Conservation (phyloP, 192 early-diverging fungal genomes). For the Coemansia javaensis region DNA sequence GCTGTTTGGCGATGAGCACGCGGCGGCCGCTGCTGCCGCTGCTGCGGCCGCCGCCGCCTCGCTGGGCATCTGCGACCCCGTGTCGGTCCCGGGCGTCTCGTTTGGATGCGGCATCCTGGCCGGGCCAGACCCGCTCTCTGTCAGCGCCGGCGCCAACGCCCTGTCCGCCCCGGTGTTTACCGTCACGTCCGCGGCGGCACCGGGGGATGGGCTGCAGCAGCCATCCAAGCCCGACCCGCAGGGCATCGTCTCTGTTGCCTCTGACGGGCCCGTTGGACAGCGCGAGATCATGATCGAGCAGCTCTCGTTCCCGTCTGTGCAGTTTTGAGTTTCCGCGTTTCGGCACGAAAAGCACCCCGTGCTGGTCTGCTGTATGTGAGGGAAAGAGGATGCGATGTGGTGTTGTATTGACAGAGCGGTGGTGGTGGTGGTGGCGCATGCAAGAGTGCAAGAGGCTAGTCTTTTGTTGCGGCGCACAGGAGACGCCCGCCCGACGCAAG, state of each 20-base stretch:
- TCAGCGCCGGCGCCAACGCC: background rate
- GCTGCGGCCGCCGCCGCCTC: background rate
- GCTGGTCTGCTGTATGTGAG: too few relatives aligned
- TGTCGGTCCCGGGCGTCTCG: background rate
- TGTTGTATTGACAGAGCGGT: too few relatives aligned
- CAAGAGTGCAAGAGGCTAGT: too few relatives aligned
- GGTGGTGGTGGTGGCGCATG: too few relatives aligned
- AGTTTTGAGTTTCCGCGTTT: too few relatives aligned
- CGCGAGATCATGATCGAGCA: slow-evolving; percentile 47
- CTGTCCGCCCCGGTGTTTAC: background rate
- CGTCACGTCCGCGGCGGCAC: background rate
- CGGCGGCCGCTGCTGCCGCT: background rate
- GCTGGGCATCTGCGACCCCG: background rate
- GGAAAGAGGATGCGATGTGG: too few relatives aligned
- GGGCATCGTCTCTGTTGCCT: slow-evolving; percentile 29
- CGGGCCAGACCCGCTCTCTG: background rate
- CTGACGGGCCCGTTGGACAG: slow-evolving; percentile 16
- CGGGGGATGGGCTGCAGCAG: background rate
- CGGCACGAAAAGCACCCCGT: too few relatives aligned
- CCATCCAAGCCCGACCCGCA: slow-evolving; percentile 2
- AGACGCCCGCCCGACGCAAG: background rate
- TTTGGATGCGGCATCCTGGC: background rate
- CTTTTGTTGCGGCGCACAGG: background rate
- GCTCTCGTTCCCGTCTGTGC: slow-evolving; percentile 8
- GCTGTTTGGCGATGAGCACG: background rate